phyloP scores from a whole-genome alignment of 495 filamentous ascomycete genomes.

The Aeminium ludgeri region DNA sequence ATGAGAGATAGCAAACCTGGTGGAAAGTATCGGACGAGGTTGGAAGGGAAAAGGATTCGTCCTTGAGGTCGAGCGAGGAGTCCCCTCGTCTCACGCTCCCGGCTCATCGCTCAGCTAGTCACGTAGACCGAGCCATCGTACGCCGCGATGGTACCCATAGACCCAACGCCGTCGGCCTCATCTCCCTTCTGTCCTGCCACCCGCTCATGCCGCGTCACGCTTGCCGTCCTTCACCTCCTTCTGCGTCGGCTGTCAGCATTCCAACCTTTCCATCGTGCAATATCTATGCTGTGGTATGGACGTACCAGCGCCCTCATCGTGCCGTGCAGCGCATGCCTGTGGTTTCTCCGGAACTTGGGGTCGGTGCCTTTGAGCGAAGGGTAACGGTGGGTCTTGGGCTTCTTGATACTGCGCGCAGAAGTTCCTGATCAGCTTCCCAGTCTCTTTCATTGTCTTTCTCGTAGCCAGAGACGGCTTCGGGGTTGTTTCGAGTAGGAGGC shows the following conservation, averaged over 20 bases:
- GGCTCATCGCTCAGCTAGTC: neutral
- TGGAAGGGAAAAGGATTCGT: too few species aligned
- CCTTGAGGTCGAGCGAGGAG: constrained; percentile 7
- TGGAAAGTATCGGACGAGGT: too few species aligned
- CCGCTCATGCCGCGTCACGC: constrained; percentile 43
- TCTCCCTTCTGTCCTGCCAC: constrained; percentile 2
- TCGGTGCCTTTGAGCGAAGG: constrained; percentile 97
- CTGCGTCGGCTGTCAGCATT: constrained; percentile 33
- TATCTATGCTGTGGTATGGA: constrained; percentile 12
- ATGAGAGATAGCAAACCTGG: constrained; percentile 5
- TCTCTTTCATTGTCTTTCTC: neutral
- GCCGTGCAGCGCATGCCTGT: constrained; percentile 96
- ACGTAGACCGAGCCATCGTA: too few species aligned
- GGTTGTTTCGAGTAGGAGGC: too few species aligned
- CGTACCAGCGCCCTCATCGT: constrained; percentile 94
- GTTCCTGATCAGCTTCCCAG: neutral
- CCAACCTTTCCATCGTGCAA: neutral
- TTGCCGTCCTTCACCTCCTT: constrained; percentile 97
- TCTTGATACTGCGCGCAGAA: constrained; percentile 67
- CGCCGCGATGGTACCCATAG: too few species aligned
- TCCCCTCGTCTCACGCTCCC: neutral
- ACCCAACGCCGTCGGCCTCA: constrained; percentile 19
- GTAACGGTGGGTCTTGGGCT: constrained; percentile 97
- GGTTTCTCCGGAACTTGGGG: constrained; percentile 98
- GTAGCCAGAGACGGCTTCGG: too few species aligned